Base-by-base conservation (phyloP, 345 rosid genomes). In the Eucalyptus erythrocorys region DNA sequence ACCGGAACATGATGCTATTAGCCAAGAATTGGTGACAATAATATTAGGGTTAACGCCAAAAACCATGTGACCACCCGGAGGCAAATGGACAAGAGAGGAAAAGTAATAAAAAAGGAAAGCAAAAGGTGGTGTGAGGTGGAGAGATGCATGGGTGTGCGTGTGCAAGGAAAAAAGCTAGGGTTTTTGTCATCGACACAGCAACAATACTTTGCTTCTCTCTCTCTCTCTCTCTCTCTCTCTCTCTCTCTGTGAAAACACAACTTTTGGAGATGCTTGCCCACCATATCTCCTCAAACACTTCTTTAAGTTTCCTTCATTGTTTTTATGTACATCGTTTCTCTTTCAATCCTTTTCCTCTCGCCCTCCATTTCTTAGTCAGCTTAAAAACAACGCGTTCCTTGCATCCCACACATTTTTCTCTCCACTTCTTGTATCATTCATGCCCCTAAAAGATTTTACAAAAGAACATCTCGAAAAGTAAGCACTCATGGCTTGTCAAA, bases 351-450 rank as follows among this genome's bases (percentile, higher is more conserved):
- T 90, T 86, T 88, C 61, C 48, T 79, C 87, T 81, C 90, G 79
- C 88, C 86, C 89, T 90, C 87, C 90, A 92, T 88, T 87, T 57
- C 87, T 88, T 92, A 91, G 93, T 94, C 95, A 91, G 98, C 98
- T 94, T 96, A 93, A 87, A 92, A 92, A 94, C 96, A 93, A 96
- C 97, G 98, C 98, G 88, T 93, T 93, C 95, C 86, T 90, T 91
- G 84, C 89, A 81, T 87, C 93, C 96, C 96, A 91, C 95, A 87
- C 48, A 87, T 26, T 59, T 90, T 88, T 47, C 91, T 85, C 49
- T 86, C 37, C 43, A 17, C 45, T 24, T 22, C 84, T 40, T 40
- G 84, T 76, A 21, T 76, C 84, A 21, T 37, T 40, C 84, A 40
- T 40, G 42, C 43, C 82, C 27, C 47, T 40, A 76, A 76, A 76